Percentiles rank a stretch among this genome's conserved stretches.
Evolutionary conservation across 768 basidiomycete genomes (phyloP).

Genomic region (Boletus fagicola): DNA sequence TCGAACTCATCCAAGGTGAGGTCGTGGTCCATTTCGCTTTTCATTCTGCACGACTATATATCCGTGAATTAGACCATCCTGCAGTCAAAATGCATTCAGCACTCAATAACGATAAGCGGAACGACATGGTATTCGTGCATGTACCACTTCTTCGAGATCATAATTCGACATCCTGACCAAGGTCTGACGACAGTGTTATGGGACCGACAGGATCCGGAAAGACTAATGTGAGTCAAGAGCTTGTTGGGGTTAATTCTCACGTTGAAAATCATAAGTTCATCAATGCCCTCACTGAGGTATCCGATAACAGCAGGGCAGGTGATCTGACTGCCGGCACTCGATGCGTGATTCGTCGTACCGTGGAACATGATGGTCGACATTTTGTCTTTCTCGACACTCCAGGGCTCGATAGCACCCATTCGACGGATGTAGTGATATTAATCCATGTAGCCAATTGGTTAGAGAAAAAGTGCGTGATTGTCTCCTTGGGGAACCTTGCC

Average conservation of each 20-base stretch:
- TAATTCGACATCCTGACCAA: not conserved
- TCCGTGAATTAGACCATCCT: not conserved
- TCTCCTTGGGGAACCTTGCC: not conserved
- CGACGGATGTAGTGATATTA: not conserved
- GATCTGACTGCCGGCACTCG: not conserved
- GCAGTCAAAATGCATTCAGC: no score
- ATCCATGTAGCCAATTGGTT: not conserved
- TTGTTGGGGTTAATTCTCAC: no score
- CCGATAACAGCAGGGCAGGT: no score
- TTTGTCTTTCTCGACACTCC: slow-evolving; percentile 8
- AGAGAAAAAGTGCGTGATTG: not conserved
- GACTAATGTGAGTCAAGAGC: no score
- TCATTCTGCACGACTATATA: not conserved
- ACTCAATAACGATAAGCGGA: not conserved
- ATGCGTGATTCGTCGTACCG: not conserved
- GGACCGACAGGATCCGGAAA: slow-evolving; percentile 5
- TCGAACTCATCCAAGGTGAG: not conserved
- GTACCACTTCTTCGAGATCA: not conserved
- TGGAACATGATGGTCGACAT: not conserved
- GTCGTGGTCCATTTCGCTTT: not conserved
- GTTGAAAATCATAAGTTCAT: slow-evolving; percentile 2
- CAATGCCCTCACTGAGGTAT: not conserved
- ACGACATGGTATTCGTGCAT: slow-evolving; percentile 1
- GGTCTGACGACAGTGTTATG: not conserved
- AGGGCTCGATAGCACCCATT: not conserved